Conservation (phyloP, 73 alveolate genomes). For the Paramecium tetraurelia region DNA sequence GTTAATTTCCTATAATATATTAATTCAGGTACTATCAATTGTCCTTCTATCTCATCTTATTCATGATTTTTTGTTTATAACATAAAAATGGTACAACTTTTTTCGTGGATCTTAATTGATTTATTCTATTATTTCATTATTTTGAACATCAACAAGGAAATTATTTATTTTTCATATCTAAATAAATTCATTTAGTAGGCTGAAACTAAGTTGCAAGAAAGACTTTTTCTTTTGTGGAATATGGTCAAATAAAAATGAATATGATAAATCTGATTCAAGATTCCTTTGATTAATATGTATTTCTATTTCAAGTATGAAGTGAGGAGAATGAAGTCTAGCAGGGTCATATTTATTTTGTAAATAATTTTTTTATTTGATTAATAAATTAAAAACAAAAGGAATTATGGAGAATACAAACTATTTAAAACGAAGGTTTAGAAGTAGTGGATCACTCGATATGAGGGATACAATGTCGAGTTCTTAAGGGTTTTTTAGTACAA, state of each 20-base stretch:
- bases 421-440: not conserved
- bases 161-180: no score
- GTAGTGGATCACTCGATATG: constrained; percentile 1
- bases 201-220: not conserved
- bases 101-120: no score
- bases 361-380: not conserved
- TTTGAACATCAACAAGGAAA: not conserved
- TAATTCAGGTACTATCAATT: no score
- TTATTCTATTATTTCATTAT: no score
- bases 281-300: no score
- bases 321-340: not conserved
- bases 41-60: no score
- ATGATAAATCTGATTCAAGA: no score
- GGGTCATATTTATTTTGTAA: not conserved
- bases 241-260: no score
- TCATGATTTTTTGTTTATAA: no score
- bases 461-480: constrained; percentile 39
- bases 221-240: not conserved
- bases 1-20: no score
- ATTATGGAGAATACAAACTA: not conserved
- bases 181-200: not conserved
- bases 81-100: no score
- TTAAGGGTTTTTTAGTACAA: constrained; percentile 31
- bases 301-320: not conserved
- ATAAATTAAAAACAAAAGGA: not conserved